Evolutionary conservation across 257 asterid genomes (phyloP), one percentile per base, ranked within the genome.

Genomic region (Solanum appendiculatum): DNA sequence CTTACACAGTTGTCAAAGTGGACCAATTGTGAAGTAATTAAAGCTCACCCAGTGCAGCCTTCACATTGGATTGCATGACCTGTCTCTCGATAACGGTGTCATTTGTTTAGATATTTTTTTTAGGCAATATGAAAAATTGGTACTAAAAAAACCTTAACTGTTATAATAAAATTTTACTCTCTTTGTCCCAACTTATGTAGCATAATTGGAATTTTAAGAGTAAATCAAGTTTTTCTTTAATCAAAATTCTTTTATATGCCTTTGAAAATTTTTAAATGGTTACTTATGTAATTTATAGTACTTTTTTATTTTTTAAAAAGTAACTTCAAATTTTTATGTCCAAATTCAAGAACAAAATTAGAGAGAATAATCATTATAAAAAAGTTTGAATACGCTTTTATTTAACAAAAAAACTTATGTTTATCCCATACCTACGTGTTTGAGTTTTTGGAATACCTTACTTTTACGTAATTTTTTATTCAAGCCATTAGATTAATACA

Each of bases 31-130:
- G 33, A 63, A 63, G n/a, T 11, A 63, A 11, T 63, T 18, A 25
- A 25, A 25, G 72, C 34, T 25, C 25, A 64, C 72, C 25, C 72
- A 64, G 25, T 63, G 70, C 34, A 63, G 70, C 70, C 34, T 63
- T 63, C 63, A 54, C n/a, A 54, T 54, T 54, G 29, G 33, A 63
- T 63, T 63, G 70, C 3, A 63, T 25, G 15, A 2, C 69, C 25
- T 8, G 4, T 25, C 1, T n/a, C 70, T n/a, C 5, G 3, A 0
- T 60, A 56, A 20, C 29, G 0, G n/a, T n/a, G 0, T 63, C 3
- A 25, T 63, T 63, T 63, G 1, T 23, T 9, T 2, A n/a, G 14
- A 21, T 60, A 8, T 60, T 58, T 0, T 9, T 58, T 8, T 44
- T 1, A 11, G 3, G 15, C 39, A 46, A 14, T 46, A 46, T 46